Evolutionary conservation across 1,284 basidiomycete genomes (phyloP), one percentile per base, ranked within the genome.

Genomic region (Moesziomyces antarcticus): DNA sequence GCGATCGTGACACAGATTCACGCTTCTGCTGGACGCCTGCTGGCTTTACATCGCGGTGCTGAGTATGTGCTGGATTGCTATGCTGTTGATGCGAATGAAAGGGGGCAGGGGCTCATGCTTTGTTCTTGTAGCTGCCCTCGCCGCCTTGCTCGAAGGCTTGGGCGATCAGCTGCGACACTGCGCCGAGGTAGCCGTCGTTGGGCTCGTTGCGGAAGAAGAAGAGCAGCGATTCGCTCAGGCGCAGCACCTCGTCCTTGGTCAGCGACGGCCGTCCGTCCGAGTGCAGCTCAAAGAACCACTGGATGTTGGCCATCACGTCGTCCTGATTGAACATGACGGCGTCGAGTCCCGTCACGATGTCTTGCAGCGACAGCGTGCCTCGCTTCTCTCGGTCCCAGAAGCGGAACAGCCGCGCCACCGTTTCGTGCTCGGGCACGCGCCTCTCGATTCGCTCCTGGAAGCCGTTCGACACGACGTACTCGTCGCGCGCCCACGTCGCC

Each of bases 261-360:
- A 99, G 86, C 82, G 88, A 94, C 0, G 94, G 94, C 80, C 98
- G 94, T 73, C 93, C 94, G 84, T 98, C 92, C 85, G 95, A 95
- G 42, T 84, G 82, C 52, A 99, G 85, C 74, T 92, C 92, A 86
- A 99, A 98, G 86, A 99, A 96, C 94, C 96, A 98, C 84, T 97
- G 93, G 78, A 98, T 97, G 79, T 93, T 96, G 67, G 94, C 93
- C 93, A 98, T 97, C 67, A 99, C 87, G 83, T 97, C 97, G 37
- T 78, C 80, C 25, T 74, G 63, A 20, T 76, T 67, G 85, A 93
- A 93, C 90, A 98, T 93, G 58, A 97, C 92, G 14, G 91, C 90
- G 79, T 97, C 91, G 46, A 99, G 86, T 1, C 96, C 97, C 41
- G 88, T 88, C 8, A 99, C 91, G 27, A 99, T 87, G 83, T 99